phyloP scores from a whole-genome alignment of 371 early-diverging fungal species.

The Chytridium lagenaria region DNA sequence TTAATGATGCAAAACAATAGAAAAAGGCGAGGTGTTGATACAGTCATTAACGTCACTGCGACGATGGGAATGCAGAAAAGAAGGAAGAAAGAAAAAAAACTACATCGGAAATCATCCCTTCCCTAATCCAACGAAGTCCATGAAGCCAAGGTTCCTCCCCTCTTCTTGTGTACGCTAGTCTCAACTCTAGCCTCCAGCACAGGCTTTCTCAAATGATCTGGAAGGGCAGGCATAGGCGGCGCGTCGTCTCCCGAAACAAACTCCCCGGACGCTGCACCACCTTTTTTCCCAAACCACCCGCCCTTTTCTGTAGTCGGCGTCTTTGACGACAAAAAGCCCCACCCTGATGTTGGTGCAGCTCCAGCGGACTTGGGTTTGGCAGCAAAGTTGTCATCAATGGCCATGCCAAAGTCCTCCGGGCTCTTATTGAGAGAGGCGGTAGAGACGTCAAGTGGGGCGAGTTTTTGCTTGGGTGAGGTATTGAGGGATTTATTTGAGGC shows the following conservation, averaged over 20 bases:
- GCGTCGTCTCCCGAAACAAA: not conserved
- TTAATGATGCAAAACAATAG: too few relatives aligned
- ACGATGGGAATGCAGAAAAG: too few relatives aligned
- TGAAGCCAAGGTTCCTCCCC: not conserved
- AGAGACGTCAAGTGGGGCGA: too few relatives aligned
- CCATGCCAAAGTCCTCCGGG: not conserved
- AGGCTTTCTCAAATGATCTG: not conserved
- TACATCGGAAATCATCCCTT: too few relatives aligned
- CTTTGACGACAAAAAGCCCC: not conserved
- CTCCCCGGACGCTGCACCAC: not conserved
- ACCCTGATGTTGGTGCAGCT: too few relatives aligned
- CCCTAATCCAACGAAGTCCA: too few relatives aligned
- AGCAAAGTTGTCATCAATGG: not conserved
- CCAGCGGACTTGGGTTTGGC: constrained; percentile 1
- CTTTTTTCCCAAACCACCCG: not conserved
- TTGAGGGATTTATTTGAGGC: too few relatives aligned
- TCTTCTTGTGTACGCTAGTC: not conserved
- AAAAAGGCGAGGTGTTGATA: too few relatives aligned
- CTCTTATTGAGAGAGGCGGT: too few relatives aligned
- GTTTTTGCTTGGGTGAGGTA: too few relatives aligned
- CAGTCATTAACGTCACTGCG: too few relatives aligned
- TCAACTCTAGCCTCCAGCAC: not conserved
- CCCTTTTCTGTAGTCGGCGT: not conserved
- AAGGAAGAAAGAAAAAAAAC: too few relatives aligned
- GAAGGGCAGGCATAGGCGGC: not conserved